Evolutionary conservation across 2,329 filamentous ascomycete genomes (phyloP).

Genomic region (Pseudogymnoascus sp.): DNA sequence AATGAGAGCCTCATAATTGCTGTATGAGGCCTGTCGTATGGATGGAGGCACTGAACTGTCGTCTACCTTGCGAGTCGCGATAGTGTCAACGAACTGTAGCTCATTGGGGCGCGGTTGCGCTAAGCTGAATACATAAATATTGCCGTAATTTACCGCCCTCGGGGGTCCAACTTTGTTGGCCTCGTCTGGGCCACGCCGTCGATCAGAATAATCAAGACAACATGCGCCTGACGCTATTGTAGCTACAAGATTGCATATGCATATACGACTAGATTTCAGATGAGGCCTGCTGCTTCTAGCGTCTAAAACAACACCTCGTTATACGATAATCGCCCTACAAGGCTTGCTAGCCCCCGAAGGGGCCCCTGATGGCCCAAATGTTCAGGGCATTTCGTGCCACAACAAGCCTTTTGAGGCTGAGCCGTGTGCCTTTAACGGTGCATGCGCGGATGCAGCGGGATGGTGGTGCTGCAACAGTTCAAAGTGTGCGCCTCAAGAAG

Average conservation of each 20-base stretch:
- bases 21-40: constrained; percentile 11
- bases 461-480: background rate
- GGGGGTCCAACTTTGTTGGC: background rate
- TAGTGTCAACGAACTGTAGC: constrained; percentile 1
- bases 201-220: background rate
- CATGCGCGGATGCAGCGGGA: background rate
- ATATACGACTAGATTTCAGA: background rate
- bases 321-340: background rate
- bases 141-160: background rate
- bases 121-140: background rate
- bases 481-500: constrained; percentile 7
- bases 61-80: constrained; percentile 8
- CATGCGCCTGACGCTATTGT: background rate
- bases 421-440: background rate
- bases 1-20: constrained; percentile 33
- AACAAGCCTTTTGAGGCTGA: background rate
- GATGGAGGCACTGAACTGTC: constrained; percentile 2
- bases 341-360: background rate
- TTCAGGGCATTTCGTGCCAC: constrained; percentile 6
- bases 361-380: constrained; percentile 7
- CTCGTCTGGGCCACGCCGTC: background rate
- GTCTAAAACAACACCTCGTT: background rate
- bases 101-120: background rate
- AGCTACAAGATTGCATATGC: background rate
- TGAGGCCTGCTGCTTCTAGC: background rate